Base-by-base conservation (phyloP, 208 protist species). In the Trypanosoma melophagium region DNA sequence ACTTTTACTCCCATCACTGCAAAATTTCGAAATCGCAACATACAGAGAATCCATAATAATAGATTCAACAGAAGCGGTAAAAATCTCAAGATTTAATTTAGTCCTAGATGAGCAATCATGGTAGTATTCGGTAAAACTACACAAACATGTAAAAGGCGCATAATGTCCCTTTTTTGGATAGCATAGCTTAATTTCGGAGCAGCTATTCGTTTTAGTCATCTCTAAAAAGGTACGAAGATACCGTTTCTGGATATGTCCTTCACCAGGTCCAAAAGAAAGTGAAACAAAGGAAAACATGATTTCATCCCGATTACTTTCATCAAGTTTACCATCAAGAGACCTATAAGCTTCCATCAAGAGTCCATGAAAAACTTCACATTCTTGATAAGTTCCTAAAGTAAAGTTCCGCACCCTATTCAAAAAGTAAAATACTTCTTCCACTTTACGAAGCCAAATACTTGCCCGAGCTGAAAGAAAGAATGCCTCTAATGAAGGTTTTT, bases 141-240 rank as follows among this genome's bases (percentile, higher is more conserved):
- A 75, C 9, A 75, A 65, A 38, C 68, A 28, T 5, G 60, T 75
- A 21, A 75, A 75, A 24, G 69, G 69, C 8, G 69, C 49, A 59
- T 50, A 75, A 59, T 69, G 38, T 44, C 62, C 69, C 40, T 25
- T 69, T 24, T 38, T 45, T 19, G 69, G 69, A 59, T 75, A 75
- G 1, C 21, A 63, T 2, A 75, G 47, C 1, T n/a, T 38, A 52
- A 68, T 12, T 24, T 50, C 31, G 19, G 19, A 9, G 22, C 60
- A 41, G 24, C 38, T 41, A 31, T 49, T 7, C 24, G 21, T 8
- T 21, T 53, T 63, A 19, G 42, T 25, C 38, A 61, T 35, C 14
- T 59, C 40, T n/a, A 53, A n/a, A 68, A 75, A 60, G 2, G 41
- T 13, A 22, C 60, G 17, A 53, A 45, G 44, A 59, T 62, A 69